Base-by-base conservation (phyloP, 1,139 yeast species). In the Suhomyces ambrosiae region DNA sequence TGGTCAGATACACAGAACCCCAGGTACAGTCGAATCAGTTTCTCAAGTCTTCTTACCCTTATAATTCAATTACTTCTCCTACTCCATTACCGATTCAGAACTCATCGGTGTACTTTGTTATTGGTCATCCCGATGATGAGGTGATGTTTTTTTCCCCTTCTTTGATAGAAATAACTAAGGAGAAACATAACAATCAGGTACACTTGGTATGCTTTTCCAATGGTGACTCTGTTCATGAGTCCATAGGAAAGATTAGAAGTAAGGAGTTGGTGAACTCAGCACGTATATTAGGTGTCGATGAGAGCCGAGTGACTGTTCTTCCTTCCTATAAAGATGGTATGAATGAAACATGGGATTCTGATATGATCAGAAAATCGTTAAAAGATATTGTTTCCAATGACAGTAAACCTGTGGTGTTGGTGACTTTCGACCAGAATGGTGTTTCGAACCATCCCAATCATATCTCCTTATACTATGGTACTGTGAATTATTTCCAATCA, bases 41-140 rank as follows among this genome's bases (percentile, higher is more conserved):
- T 48, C 40, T 44, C 11, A 45, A 44, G 14, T 34, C 52, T 4
- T 32, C 46, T 3, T 69, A 64, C 41, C 74, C 75, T 8, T 67
- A 69, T 48, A 57, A 56, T 30, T 65, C 74, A 19, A 56, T 70
- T 21, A 63, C 69, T 2, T 56, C 63, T 9, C 69, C 71, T 4
- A 55, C 67, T 13, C 58, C 66, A 5, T 48, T 65, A 18, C 65
- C 68, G 5, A 62, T 70, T 14, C 57, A 50, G 13, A 59, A 69
- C 43, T 56, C 66, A 25, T 56, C 64, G 1, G 64, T 50, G 12
- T 74, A 72, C 46, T 65, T 86, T 33, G 68, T 92, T 13, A 82
- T 89, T 28, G 96, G 96, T 1, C 99, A 94, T 60, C 99, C 99
- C 0, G 99, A 94, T 60, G 99, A 94, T 58, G 99, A 94, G 61